Conservation (phyloP, 2,329 filamentous ascomycete genomes). For the Aspergillus sergii region DNA sequence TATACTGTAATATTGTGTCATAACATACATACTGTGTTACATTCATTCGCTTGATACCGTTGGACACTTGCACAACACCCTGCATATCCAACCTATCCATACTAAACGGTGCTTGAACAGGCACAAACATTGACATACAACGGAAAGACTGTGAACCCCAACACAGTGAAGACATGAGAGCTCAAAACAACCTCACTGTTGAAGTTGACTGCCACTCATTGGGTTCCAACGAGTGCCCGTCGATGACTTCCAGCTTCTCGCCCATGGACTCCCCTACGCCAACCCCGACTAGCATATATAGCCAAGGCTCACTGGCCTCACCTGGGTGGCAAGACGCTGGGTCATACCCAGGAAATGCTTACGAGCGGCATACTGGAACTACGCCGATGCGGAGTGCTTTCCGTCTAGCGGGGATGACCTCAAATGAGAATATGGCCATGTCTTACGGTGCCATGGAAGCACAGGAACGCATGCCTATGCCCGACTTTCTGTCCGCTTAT, state of each 20-base stretch:
- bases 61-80: background rate
- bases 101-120: constrained; percentile 31
- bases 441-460: constrained; percentile 36
- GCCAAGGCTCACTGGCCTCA: constrained; percentile 40
- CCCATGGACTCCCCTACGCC: constrained; percentile 44
- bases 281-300: constrained; percentile 43
- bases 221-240: constrained; percentile 43
- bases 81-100: background rate
- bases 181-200: constrained; percentile 40
- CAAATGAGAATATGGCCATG: constrained; percentile 35
- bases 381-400: constrained; percentile 40
- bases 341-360: constrained; percentile 31
- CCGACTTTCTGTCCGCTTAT: constrained; percentile 41
- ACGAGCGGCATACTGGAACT: constrained; percentile 31
- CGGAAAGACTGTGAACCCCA: constrained; percentile 31
- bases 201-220: constrained; percentile 43
- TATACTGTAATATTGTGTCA: constrained; percentile 13
- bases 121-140: constrained; percentile 31
- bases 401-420: constrained; percentile 37
- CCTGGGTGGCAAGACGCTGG: constrained; percentile 39
- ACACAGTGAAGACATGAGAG: constrained; percentile 41
- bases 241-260: constrained; percentile 44
- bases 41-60: background rate
- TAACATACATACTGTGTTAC: constrained; percentile 10
- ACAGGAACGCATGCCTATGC: constrained; percentile 37